Evolutionary conservation across 257 asterid species (phyloP).

Genomic region (Primulina tabacum): DNA sequence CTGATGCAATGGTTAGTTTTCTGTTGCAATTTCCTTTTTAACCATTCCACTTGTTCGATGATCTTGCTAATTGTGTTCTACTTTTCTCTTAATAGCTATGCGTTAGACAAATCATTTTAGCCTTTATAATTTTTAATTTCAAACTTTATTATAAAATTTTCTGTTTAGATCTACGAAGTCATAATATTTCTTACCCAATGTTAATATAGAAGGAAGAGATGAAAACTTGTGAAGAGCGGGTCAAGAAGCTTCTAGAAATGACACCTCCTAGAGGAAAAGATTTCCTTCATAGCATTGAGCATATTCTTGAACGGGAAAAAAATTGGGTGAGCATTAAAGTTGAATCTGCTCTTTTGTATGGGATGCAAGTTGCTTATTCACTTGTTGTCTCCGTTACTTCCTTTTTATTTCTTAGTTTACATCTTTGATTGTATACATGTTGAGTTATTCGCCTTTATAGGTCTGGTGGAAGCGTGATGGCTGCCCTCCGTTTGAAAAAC

Average conservation of each 20-base stretch:
- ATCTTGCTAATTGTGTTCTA: background rate
- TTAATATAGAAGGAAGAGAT: conserved; percentile 83
- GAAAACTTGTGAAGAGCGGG: conserved; percentile 74
- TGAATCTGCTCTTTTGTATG: conserved; percentile 14
- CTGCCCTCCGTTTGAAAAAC: conserved; percentile 93
- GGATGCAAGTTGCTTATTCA: conserved; percentile 10
- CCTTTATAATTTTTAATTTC: conserved; percentile 7
- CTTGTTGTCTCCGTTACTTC: background rate
- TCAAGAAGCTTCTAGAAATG: conserved; percentile 82
- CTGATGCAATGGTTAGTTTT: conserved; percentile 78
- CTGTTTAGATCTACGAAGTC: conserved; percentile 17
- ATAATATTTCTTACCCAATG: conserved; percentile 22
- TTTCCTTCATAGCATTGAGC: conserved; percentile 87
- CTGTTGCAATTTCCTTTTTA: conserved; percentile 3
- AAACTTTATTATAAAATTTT: conserved; percentile 13
- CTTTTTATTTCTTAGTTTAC: conserved; percentile 26
- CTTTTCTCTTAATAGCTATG: background rate
- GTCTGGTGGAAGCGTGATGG: conserved; percentile 99
- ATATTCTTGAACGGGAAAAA: conserved; percentile 92
- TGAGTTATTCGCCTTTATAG: conserved; percentile 37
- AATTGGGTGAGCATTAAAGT: conserved; percentile 70
- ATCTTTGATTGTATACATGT: conserved; percentile 20
- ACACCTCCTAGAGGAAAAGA: conserved; percentile 92
- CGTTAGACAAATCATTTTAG: background rate
- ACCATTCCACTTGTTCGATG: background rate